phyloP scores from a whole-genome alignment of 768 basidiomycete genomes.

The Chalciporus pseudorubinellus region DNA sequence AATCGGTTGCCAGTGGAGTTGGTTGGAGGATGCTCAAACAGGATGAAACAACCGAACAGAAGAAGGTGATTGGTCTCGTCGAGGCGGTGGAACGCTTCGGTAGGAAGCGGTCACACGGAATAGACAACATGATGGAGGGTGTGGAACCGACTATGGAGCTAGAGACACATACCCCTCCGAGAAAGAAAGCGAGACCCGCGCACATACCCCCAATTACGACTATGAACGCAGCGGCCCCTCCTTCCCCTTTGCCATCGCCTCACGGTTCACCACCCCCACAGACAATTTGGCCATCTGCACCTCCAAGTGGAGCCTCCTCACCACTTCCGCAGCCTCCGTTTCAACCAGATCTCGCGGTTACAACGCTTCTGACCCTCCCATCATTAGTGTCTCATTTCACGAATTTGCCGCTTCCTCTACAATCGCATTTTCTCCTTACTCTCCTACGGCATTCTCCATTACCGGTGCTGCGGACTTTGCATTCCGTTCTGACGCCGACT shows the following conservation, averaged over 20 bases:
- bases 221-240: slow-evolving; percentile 71
- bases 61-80: slow-evolving; percentile 57
- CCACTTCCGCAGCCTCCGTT: slow-evolving; percentile 68
- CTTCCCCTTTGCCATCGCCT: slow-evolving; percentile 81
- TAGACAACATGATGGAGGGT: slow-evolving; percentile 69
- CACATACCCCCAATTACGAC: slow-evolving; percentile 60
- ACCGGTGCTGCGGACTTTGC: slow-evolving; percentile 85
- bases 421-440: slow-evolving; percentile 92
- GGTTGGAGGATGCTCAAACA: slow-evolving; percentile 77
- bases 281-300: slow-evolving; percentile 75
- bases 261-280: slow-evolving; percentile 80
- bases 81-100: slow-evolving; percentile 85
- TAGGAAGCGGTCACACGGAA: slow-evolving; percentile 53
- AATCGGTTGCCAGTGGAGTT: slow-evolving; percentile 57
- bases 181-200: slow-evolving; percentile 74
- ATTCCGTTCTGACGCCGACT: slow-evolving; percentile 85
- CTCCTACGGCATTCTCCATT: slow-evolving; percentile 89
- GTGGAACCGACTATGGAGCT: slow-evolving; percentile 56
- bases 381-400: slow-evolving; percentile 80
- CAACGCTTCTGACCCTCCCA: slow-evolving; percentile 84
- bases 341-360: slow-evolving; percentile 78
- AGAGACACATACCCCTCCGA: slow-evolving; percentile 49
- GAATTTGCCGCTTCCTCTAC: slow-evolving; percentile 72
- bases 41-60: slow-evolving; percentile 52
- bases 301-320: slow-evolving; percentile 75